Evolutionary conservation across 148 eudicot species (phyloP).

Genomic region (Nepenthes mirabilis): DNA sequence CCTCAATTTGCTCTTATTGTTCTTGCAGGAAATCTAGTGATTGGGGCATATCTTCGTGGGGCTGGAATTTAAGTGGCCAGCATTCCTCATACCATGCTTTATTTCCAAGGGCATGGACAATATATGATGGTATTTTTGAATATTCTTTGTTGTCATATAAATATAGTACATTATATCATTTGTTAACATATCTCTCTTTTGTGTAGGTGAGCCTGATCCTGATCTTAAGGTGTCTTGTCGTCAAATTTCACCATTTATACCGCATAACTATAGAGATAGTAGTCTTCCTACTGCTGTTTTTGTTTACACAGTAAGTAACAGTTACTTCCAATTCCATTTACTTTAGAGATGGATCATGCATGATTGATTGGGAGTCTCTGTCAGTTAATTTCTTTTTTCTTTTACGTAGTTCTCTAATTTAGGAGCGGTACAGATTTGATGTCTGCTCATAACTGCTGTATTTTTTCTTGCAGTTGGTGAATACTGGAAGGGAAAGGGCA

Average conservation of each 20-base stretch:
- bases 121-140: conserved; percentile 74
- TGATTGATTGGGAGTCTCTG: not conserved
- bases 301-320: conserved; percentile 71
- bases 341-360: conserved; percentile 2
- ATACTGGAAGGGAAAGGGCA: conserved; percentile 94
- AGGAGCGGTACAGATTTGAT: not conserved
- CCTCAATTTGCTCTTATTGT: conserved; percentile 1
- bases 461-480: conserved; percentile 60
- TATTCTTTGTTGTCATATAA: not conserved
- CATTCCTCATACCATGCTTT: conserved; percentile 97
- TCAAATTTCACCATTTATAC: conserved; percentile 95
- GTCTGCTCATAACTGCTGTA: too few relatives aligned
- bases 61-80: conserved; percentile 96
- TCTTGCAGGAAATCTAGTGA: conserved; percentile 57
- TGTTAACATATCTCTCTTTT: conserved; percentile 3
- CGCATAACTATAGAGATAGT: conserved; percentile 90
- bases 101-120: conserved; percentile 97
- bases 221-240: conserved; percentile 95
- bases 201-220: conserved; percentile 96
- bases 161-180: not conserved
- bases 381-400: not conserved
- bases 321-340: not conserved
- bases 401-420: not conserved
- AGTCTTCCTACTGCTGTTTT: conserved; percentile 95
- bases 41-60: conserved; percentile 95